Percentiles rank a stretch among this genome's conserved stretches.
phyloP scores from a whole-genome alignment of 805 yeast species.

The Candida suzukii region DNA sequence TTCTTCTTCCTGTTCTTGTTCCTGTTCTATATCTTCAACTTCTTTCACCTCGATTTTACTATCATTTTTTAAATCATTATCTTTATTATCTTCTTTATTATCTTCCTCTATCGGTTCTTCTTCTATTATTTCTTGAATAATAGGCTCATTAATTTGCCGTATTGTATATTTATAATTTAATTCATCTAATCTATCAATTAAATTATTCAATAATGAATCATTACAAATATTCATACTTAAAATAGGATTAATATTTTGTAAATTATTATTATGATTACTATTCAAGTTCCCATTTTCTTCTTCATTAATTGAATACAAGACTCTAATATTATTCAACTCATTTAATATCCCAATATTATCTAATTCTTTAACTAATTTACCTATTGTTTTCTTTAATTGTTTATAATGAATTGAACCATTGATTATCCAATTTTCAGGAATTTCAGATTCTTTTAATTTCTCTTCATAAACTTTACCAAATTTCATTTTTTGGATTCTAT shows the following conservation, averaged over 20 bases:
- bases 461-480: constrained; percentile 69
- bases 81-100: background rate
- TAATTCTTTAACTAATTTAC: constrained; percentile 51
- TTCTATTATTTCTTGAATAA: background rate
- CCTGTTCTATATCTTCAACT: background rate
- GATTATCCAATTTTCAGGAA: constrained; percentile 63
- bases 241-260: background rate
- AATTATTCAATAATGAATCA: background rate
- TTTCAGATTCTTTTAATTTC: constrained; percentile 48
- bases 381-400: constrained; percentile 59
- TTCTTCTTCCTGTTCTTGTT: background rate
- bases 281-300: background rate
- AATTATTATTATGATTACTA: no score
- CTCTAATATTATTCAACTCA: background rate
- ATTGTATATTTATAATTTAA: background rate
- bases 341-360: background rate
- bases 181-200: background rate
- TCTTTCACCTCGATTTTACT: background rate
- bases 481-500: constrained; percentile 40
- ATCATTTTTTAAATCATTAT: background rate
- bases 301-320: background rate
- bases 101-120: background rate
- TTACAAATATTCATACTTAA: background rate
- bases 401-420: constrained; percentile 64
- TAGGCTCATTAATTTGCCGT: background rate